Percentiles rank a stretch among this genome's conserved stretches.
These are phyloP conservation scores for Polytrichum formosum DNA, from an alignment of 225 moss, liverwort and hornwort genomes.

Conservation along the genomic window DNA sequence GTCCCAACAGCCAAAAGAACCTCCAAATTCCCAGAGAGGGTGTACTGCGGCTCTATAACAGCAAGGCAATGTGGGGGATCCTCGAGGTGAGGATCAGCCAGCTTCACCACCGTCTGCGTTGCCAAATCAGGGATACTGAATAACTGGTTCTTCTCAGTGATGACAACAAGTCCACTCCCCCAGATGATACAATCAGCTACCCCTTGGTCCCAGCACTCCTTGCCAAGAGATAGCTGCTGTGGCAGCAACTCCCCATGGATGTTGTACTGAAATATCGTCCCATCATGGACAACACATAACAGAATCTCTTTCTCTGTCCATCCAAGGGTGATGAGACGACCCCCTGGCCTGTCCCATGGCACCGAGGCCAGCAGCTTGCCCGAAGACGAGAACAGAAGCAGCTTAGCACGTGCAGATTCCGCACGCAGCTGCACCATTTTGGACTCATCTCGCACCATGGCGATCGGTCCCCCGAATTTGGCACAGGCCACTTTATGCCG, in stretches of 20 bases:
- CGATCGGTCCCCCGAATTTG: constrained; percentile 84
- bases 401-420: constrained; percentile 87
- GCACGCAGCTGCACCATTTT: constrained; percentile 98
- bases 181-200: constrained; percentile 85
- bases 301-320: constrained; percentile 93
- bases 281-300: constrained; percentile 86
- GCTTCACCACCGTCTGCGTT: constrained; percentile 67
- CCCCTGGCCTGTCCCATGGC: constrained; percentile 90
- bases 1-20: constrained; percentile 79
- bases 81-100: constrained; percentile 79
- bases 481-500: constrained; percentile 93
- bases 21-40: constrained; percentile 83
- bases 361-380: constrained; percentile 74
- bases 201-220: constrained; percentile 92
- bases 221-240: constrained; percentile 69
- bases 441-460: constrained; percentile 94
- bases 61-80: constrained; percentile 89
- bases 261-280: constrained; percentile 84
- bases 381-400: constrained; percentile 74
- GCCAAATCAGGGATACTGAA: constrained; percentile 90
- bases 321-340: constrained; percentile 73
- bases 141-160: constrained; percentile 81
- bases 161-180: constrained; percentile 78
- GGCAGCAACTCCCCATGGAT: constrained; percentile 83
- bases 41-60: constrained; percentile 76